These are phyloP conservation scores for Alternaria dauci DNA, from an alignment of 2,329 filamentous ascomycete species.

Conservation along the genomic window DNA sequence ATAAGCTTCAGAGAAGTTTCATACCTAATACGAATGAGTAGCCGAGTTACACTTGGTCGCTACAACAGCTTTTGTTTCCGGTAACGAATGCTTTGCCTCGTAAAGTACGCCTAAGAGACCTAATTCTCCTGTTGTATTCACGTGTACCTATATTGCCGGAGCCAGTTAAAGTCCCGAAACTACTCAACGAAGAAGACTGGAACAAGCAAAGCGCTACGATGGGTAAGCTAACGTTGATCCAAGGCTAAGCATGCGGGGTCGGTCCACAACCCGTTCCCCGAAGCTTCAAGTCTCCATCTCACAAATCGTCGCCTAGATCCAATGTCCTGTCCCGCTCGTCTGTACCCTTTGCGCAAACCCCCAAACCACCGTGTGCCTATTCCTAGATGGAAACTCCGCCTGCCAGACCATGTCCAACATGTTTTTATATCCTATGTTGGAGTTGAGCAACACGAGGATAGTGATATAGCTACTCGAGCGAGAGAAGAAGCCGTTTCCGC, in stretches of 20 bases:
- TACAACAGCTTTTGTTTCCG: neutral
- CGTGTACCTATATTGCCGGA: neutral
- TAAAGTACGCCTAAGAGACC: neutral
- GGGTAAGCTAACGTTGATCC: neutral
- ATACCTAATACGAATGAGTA: neutral
- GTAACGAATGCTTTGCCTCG: neutral
- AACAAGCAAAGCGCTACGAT: neutral
- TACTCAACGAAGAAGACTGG: neutral
- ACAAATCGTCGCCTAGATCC: neutral
- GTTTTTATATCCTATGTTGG: conserved; percentile 47
- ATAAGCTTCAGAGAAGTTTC: neutral
- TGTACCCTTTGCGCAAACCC: conserved; percentile 45
- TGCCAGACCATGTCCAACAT: conserved; percentile 31
- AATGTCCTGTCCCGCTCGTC: conserved; percentile 31
- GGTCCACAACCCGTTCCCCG: neutral
- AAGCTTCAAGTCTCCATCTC: neutral
- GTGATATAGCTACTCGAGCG: neutral
- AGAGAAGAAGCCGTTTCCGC: conserved; percentile 17
- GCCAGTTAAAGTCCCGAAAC: neutral
- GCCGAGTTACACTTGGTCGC: neutral
- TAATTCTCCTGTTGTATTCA: too few species aligned
- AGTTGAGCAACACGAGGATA: conserved; percentile 35
- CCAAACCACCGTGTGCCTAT: conserved; percentile 44
- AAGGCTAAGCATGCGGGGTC: neutral
- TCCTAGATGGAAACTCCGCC: conserved; percentile 41